These are phyloP conservation scores for Gynochthodes officinalis DNA, from an alignment of 257 asterid species.

Conservation along the genomic window DNA sequence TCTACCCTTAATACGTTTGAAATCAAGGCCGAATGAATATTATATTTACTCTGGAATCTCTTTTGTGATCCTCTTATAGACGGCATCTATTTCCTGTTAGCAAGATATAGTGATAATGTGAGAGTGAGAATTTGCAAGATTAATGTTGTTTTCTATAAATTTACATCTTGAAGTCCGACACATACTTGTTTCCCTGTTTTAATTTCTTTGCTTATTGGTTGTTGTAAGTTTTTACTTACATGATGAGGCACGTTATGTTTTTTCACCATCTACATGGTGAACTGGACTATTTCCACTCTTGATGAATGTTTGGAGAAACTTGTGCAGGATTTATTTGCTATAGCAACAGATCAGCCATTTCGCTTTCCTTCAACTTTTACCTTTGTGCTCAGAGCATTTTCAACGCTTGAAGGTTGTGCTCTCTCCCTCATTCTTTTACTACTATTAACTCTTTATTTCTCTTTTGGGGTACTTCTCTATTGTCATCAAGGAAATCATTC, in stretches of 20 bases:
- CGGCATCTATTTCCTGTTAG: neutral
- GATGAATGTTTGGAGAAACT: neutral
- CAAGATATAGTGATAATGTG: neutral
- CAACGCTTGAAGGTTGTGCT: conserved; percentile 86
- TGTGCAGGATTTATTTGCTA: conserved; percentile 94
- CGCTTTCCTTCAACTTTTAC: conserved; percentile 93
- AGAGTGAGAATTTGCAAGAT: neutral
- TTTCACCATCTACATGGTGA: neutral
- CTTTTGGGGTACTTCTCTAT: neutral
- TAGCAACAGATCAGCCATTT: conserved; percentile 97
- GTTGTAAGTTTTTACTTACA: conserved; percentile 3
- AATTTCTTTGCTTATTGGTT: neutral
- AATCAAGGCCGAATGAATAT: neutral
- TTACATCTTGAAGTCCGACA: no score
- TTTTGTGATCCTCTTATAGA: neutral
- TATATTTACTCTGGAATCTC: no score
- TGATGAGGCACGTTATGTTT: neutral
- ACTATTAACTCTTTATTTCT: neutral
- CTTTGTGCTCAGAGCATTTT: conserved; percentile 88
- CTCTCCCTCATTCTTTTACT: conserved; percentile 25
- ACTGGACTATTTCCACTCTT: neutral
- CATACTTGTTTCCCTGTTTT: neutral
- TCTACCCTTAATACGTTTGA: no score
- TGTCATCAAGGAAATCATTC: neutral
- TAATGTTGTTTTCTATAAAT: neutral